These are phyloP conservation scores for Trypanosoma vivax DNA, from an alignment of 208 protist species.

Conservation along the genomic window DNA sequence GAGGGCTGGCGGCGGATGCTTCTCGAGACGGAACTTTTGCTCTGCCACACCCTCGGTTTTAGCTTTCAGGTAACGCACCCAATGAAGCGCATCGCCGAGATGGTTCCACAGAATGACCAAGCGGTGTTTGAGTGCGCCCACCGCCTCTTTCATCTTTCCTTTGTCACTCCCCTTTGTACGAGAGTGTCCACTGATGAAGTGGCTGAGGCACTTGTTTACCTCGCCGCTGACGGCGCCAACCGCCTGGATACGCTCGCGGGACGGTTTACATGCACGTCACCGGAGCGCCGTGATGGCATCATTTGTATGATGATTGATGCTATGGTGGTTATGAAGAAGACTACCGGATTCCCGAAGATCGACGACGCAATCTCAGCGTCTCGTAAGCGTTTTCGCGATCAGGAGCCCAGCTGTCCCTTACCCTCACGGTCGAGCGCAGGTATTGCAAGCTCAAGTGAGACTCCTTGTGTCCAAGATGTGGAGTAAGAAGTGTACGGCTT, in stretches of 20 bases:
- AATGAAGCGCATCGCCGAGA: conserved; percentile 30
- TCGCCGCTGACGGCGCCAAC: conserved; percentile 27
- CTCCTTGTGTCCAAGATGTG: conserved; percentile 7
- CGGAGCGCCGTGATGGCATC: conserved; percentile 49
- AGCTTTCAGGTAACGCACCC: conserved; percentile 74
- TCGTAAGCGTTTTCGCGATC: conserved; percentile 38
- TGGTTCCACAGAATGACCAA: conserved; percentile 22
- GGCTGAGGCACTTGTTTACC: conserved; percentile 41
- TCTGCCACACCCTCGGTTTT: conserved; percentile 70
- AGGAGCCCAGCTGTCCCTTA: conserved; percentile 13
- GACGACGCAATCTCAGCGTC: conserved; percentile 60
- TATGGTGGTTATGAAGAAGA: conserved; percentile 69
- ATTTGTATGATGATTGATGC: conserved; percentile 65
- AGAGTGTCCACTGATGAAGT: conserved; percentile 36
- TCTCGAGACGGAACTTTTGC: conserved; percentile 66
- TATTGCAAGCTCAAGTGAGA: conserved; percentile 11
- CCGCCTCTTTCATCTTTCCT: conserved; percentile 58
- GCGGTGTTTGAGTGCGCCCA: conserved; percentile 38
- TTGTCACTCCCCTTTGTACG: conserved; percentile 63
- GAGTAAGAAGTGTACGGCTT: conserved; percentile 4
- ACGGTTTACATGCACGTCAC: conserved; percentile 12
- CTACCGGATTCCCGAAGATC: conserved; percentile 43
- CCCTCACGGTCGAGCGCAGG: conserved; percentile 15
- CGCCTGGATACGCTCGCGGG: conserved; percentile 21
- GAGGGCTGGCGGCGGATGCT: conserved; percentile 51